Evolutionary conservation across 257 asterid species (phyloP), one percentile per base, ranked within the genome.

Genomic region (Ilex aquifolium): DNA sequence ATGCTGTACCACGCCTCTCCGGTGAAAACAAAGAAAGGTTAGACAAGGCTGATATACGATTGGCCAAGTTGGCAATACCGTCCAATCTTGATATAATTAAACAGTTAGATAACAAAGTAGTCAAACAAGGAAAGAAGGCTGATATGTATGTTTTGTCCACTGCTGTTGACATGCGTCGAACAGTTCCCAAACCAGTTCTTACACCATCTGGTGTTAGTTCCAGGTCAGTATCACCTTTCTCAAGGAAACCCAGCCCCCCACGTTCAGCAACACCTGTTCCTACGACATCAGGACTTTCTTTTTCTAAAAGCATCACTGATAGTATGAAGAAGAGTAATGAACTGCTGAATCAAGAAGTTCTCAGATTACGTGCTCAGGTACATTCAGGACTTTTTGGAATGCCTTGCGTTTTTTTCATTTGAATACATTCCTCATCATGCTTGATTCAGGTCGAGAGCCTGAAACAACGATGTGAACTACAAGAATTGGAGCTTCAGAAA

Each of bases 251-350:
- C 36, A 92, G 97, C 59, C 99, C 97, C 54, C 97, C 94, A 7
- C 81, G 95, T 55, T 89, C 97, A 13, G 95, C 94, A 56, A 89
- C 99, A 10, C 99, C 96, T 0, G 88, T 85, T 61, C 99, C 96
- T 31, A 89, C 99, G 49, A 82, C 95, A 31, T 68, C 95, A 2
- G 97, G 97, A 12, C 95, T 92, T 63, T 92, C 97, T 52, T 87
- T 85, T 70, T 82, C 94, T 61, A 83, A 83, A 76, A 85, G 84
- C 74, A 81, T 76, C 73, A 74, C 88, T 30, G 99, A 92, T 65
- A 83, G 93, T 78, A 77, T 87, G 61, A 92, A 85, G 82, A 91
- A 86, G 81, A 83, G 95, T 30, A 89, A 89, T 59, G 99, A 92
- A 53, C 81, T 83, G 68, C 69, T 92, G 68, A 92, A 80, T 76